Conservation (phyloP, 768 basidiomycete genomes). For the Agrocybe chaxingu region DNA sequence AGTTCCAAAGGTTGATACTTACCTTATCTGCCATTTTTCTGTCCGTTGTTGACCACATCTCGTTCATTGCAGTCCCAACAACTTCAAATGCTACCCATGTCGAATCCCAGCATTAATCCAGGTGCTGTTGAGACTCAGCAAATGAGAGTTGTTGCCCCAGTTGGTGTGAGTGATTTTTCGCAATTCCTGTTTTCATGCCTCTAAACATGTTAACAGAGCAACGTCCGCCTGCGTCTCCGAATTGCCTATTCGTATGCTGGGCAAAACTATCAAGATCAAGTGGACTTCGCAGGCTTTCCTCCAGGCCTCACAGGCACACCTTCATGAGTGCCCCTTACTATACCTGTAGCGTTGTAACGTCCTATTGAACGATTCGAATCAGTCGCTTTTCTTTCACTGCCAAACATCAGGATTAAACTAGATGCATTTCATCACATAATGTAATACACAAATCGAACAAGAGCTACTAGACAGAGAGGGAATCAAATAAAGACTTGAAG, state of each 20-base stretch:
- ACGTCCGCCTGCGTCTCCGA: slow-evolving; percentile 79
- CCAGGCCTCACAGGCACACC: slow-evolving; percentile 56
- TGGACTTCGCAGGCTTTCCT: slow-evolving; percentile 92
- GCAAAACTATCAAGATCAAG: slow-evolving; percentile 80
- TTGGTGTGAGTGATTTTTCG: slow-evolving; percentile 59
- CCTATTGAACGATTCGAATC: background rate
- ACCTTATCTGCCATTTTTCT: slow-evolving; percentile 3
- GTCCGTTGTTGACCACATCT: background rate
- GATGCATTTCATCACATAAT: background rate
- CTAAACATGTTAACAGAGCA: slow-evolving; percentile 48
- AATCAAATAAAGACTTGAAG: slow-evolving; percentile 78
- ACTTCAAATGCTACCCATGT: slow-evolving; percentile 97
- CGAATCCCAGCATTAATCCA: slow-evolving; percentile 72
- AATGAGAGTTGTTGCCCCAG: slow-evolving; percentile 87
- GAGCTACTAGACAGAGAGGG: slow-evolving; percentile 3
- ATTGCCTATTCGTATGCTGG: slow-evolving; percentile 75
- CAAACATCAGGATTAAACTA: background rate
- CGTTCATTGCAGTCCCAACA: slow-evolving; percentile 73
- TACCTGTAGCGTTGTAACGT: background rate
- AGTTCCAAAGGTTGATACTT: slow-evolving; percentile 75
- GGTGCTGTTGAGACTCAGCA: slow-evolving; percentile 91
- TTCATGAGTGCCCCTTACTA: slow-evolving; percentile 14
- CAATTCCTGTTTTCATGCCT: background rate
- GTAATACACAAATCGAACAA: slow-evolving; percentile 4
- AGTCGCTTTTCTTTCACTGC: background rate